Evolutionary conservation across 768 basidiomycete species (phyloP), one percentile per base, ranked within the genome.

Genomic region (Boletales sp.): DNA sequence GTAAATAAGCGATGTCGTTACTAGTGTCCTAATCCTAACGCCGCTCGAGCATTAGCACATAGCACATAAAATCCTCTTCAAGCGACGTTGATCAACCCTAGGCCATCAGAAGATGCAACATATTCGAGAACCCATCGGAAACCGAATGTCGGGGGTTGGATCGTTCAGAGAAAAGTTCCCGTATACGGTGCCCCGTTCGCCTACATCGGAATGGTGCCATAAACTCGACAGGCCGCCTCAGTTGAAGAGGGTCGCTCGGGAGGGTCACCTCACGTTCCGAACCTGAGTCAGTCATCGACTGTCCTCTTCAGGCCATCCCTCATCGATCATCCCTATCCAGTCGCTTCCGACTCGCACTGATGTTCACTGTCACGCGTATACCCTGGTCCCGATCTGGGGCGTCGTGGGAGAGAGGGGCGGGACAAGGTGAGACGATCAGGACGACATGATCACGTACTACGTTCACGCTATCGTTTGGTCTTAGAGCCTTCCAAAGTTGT

Each of bases 21-120:
- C 97, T 61, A 90, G 95, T 68, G 87, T 97, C 51, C 87, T 97
- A 53, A 21, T 95, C 94, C 76, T 98, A 97, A 77, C 89, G 94
- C 61, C 90, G 92, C 53, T 85, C 27, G 37, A 12, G n/a, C 12
- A 97, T 69, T 93, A 93, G 19, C 92, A 97, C 74, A 97, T 94
- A 72, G n/a, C n/a, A n/a, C n/a, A n/a, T n/a, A n/a, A n/a, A 94
- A 95, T 71, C 94, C 94, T 32, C 92, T 97, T 69, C 95, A 97
- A 72, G 94, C 94, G 39, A 88, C 82, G 70, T 97, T 97, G 79
- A 97, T 97, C 89, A 55, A 95, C 95, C 91, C 95, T 31, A 13
- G 34, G n/a, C n/a, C 15, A 95, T 76, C 38, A 19, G 18, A 19
- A 19, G 19, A 83, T 27, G 5, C 90, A 71, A 90, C n/a, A n/a